phyloP scores from a whole-genome alignment of 768 basidiomycete species.

The Coprinellus micaceus region DNA sequence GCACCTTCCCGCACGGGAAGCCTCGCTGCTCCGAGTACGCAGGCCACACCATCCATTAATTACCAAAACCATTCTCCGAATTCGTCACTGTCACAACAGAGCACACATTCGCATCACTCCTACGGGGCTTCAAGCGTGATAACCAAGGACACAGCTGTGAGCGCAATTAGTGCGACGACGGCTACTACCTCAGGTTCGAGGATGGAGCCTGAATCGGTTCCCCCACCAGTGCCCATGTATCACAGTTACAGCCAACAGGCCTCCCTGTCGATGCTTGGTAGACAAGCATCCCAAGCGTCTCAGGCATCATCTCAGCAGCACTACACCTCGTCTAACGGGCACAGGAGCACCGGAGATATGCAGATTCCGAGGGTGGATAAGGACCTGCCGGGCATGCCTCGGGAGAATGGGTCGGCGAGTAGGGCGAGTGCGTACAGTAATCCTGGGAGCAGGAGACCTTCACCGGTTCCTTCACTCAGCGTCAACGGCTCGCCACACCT shows the following conservation, averaged over 20 bases:
- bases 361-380: background rate
- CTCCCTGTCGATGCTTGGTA: too few relatives aligned
- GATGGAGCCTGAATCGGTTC: background rate
- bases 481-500: slow-evolving; percentile 2
- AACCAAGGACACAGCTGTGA: background rate
- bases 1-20: background rate
- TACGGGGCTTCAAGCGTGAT: slow-evolving; percentile 2
- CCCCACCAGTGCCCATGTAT: background rate
- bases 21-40: background rate
- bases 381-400: background rate
- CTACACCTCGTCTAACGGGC: background rate
- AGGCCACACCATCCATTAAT: background rate
- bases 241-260: background rate
- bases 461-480: slow-evolving; percentile 1
- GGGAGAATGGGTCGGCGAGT: background rate
- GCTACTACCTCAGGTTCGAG: slow-evolving; percentile 1
- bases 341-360: background rate
- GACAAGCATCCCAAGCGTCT: too few relatives aligned
- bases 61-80: background rate
- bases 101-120: background rate
- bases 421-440: background rate
- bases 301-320: background rate
- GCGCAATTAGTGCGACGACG: slow-evolving; percentile 3
- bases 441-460: background rate
- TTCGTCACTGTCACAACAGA: background rate